phyloP scores from a whole-genome alignment of 2,329 filamentous ascomycete species.

The Colletotrichum sp. region DNA sequence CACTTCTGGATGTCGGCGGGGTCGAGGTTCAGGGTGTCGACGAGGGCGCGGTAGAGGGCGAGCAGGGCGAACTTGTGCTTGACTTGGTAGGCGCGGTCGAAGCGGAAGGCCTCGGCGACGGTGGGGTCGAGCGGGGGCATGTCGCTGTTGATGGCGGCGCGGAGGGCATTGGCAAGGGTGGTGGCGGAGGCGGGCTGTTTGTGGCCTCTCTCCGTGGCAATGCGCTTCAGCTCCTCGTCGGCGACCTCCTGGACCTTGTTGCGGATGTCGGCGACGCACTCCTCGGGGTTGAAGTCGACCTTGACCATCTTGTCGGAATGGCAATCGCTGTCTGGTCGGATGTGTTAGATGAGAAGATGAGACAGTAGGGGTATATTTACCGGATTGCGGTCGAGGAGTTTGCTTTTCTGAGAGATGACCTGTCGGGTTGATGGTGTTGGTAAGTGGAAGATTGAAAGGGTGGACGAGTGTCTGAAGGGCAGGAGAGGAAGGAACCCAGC shows the following conservation, averaged over 20 bases:
- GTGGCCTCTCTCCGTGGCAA: neutral
- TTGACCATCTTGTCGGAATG: neutral
- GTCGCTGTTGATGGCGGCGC: neutral
- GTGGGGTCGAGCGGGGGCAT: neutral
- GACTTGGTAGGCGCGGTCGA: neutral
- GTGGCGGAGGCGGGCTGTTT: neutral
- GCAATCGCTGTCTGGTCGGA: neutral
- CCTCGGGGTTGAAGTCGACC: neutral
- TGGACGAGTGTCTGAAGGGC: neutral
- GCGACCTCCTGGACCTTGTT: neutral
- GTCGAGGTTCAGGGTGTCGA: neutral
- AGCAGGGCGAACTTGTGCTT: neutral
- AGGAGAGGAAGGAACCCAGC: neutral
- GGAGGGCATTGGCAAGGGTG: neutral
- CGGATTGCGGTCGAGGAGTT: neutral
- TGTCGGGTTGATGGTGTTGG: neutral
- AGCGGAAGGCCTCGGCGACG: neutral
- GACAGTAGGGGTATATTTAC: neutral
- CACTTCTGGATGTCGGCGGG: neutral
- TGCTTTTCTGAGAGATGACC: neutral
- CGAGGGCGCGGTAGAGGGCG: neutral
- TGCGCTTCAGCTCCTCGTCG: neutral
- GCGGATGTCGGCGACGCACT: neutral
- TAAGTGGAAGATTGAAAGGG: neutral
- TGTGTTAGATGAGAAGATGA: neutral